Conservation (phyloP, 2,329 filamentous ascomycete genomes). For the Albifimbria verrucaria region DNA sequence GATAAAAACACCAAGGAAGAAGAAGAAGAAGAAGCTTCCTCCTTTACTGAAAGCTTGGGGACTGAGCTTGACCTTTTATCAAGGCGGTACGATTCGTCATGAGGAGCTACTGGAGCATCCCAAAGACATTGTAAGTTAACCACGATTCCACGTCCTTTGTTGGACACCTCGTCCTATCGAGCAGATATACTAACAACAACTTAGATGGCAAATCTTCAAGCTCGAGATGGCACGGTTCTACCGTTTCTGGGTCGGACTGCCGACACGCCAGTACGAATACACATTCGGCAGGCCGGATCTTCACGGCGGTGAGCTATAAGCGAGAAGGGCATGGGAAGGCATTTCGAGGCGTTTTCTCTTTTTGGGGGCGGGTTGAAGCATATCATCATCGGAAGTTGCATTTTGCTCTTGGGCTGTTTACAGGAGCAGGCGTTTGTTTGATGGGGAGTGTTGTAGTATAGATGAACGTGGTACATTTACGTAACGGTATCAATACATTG, state of each 20-base stretch:
- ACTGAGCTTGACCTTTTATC: slow-evolving; percentile 64
- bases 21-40: background rate
- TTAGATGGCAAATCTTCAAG: slow-evolving; percentile 40
- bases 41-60: slow-evolving; percentile 55
- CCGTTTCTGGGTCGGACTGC: slow-evolving; percentile 51
- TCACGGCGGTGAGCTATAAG: slow-evolving; percentile 45
- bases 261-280: slow-evolving; percentile 47
- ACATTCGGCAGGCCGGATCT: slow-evolving; percentile 39
- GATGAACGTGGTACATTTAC: too few relatives aligned
- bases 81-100: slow-evolving; percentile 65
- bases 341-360: background rate
- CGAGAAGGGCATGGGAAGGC: background rate
- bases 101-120: slow-evolving; percentile 66
- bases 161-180: too few relatives aligned
- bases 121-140: slow-evolving; percentile 63
- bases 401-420: background rate
- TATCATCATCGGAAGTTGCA: background rate
- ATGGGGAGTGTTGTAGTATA: too few relatives aligned
- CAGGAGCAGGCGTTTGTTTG: too few relatives aligned
- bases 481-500: too few relatives aligned
- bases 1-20: background rate
- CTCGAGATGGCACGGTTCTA: slow-evolving; percentile 44
- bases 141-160: too few relatives aligned
- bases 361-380: background rate
- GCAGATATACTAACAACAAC: too few relatives aligned